Base-by-base conservation (phyloP, 805 yeast genomes). In the Lipomyces chichibuensis region DNA sequence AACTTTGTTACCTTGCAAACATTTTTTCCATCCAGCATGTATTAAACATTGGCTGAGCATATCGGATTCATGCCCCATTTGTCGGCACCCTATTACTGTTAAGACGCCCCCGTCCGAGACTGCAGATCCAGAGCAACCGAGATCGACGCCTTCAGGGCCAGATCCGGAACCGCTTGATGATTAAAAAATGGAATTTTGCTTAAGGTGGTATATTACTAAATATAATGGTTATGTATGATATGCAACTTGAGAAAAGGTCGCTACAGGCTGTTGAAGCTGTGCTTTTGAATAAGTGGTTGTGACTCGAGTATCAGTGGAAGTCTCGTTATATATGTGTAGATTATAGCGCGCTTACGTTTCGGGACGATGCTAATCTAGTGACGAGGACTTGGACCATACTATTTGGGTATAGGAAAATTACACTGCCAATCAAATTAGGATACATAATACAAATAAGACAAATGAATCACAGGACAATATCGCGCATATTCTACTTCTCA, bases 21-120 rank as follows among this genome's bases (percentile, higher is more conserved):
- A 72, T 57, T 65, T 61, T 54, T 72, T 72, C 49, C 74, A 72
- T 49, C 52, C 67, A n/a, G 56, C 52, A 13, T 72, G 74, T 39
- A 67, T 72, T 13, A 65, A 60, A 14, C 72, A 66, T n/a, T 72
- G 74, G 74, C 64, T 72, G 9, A 46, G 51, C n/a, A 59, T 66
- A 13, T 60, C 73, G 7, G 70, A 63, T 29, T 64, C 74, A 13
- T 72, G 74, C 55, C 75, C 72, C n/a, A 59, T 66, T 13, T 70
- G 71, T 54, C 64, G 70, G 3, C 64, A 58, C 9, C 51, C 57
- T 9, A 57, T 61, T 4, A 43, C 49, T 17, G 49, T 1, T 43
- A n/a, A 7, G 20, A 43, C 23, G 11, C 49, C 49, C 8, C 25
- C 49, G 49, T n/a, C 49, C 49, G 49, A 43, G 23, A 43, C 20